Evolutionary conservation across 768 basidiomycete genomes (phyloP).

Genomic region (Asterophora lycoperdoides): DNA sequence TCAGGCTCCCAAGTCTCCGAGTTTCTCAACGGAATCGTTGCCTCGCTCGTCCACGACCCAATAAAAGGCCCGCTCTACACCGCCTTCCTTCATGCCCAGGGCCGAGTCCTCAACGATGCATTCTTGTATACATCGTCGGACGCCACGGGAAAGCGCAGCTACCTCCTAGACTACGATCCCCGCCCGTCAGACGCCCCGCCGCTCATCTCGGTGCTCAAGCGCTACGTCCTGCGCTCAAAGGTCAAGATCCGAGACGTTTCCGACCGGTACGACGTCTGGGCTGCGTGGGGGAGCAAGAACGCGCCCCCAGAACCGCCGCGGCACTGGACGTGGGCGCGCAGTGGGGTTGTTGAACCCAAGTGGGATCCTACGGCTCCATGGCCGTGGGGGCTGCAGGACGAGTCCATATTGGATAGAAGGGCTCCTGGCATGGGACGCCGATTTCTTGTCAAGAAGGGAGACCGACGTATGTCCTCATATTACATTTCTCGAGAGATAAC

Average conservation of each 20-base stretch:
- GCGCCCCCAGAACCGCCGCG: slow-evolving; percentile 25
- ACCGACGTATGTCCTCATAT: slow-evolving; percentile 55
- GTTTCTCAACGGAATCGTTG: slow-evolving; percentile 78
- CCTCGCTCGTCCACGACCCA: slow-evolving; percentile 42
- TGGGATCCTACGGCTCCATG: slow-evolving; percentile 48
- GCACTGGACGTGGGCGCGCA: slow-evolving; percentile 53
- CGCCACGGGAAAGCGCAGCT: slow-evolving; percentile 43
- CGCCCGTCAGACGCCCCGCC: slow-evolving; percentile 54
- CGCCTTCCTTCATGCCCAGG: slow-evolving; percentile 79
- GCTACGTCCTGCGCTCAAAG: slow-evolving; percentile 83
- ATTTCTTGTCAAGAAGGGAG: slow-evolving; percentile 64
- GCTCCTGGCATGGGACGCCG: slow-evolving; percentile 78
- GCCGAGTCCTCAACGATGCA: slow-evolving; percentile 83
- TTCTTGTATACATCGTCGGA: slow-evolving; percentile 67
- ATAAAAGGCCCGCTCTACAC: slow-evolving; percentile 59
- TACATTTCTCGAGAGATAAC: neutral
- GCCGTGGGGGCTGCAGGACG: slow-evolving; percentile 60
- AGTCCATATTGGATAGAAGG: slow-evolving; percentile 56
- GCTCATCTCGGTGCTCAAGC: slow-evolving; percentile 70
- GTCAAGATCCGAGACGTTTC: slow-evolving; percentile 80
- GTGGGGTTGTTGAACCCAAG: slow-evolving; percentile 73
- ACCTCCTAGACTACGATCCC: slow-evolving; percentile 70
- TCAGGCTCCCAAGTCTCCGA: slow-evolving; percentile 75
- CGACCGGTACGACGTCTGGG: slow-evolving; percentile 76
- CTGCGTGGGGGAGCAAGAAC: slow-evolving; percentile 57